These are phyloP conservation scores for Pleomassaria siparia DNA, from an alignment of 2,329 filamentous ascomycete genomes.

Conservation along the genomic window DNA sequence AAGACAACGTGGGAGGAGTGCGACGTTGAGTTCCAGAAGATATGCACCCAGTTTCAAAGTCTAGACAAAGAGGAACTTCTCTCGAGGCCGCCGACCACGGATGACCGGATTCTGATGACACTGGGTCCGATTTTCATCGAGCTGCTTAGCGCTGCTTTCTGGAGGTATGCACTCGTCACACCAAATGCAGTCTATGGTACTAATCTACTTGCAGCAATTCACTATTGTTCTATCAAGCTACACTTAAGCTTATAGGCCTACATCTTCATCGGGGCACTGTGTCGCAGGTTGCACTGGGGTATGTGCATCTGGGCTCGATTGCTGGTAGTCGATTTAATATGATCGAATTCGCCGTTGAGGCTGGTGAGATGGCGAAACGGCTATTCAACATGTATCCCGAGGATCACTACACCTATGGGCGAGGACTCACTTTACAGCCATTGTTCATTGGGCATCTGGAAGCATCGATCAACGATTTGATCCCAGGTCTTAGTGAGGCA, in stretches of 20 bases:
- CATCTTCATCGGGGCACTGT: constrained; percentile 66
- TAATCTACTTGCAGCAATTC: constrained; percentile 52
- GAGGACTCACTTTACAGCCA: constrained; percentile 69
- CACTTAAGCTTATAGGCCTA: constrained; percentile 66
- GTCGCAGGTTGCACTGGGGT: constrained; percentile 68
- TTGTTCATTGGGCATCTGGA: constrained; percentile 72
- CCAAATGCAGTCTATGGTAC: not conserved
- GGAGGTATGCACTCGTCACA: constrained; percentile 43
- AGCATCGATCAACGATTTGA: constrained; percentile 59
- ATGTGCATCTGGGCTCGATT: constrained; percentile 68
- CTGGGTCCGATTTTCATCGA: constrained; percentile 72
- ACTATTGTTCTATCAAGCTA: constrained; percentile 71
- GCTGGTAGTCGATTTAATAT: constrained; percentile 70
- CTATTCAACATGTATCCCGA: constrained; percentile 63
- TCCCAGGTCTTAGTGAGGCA: constrained; percentile 63
- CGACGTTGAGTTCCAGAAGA: constrained; percentile 69
- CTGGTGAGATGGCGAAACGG: constrained; percentile 64
- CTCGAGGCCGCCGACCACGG: constrained; percentile 36
- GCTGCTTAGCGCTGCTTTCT: constrained; percentile 70
- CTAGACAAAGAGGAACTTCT: constrained; percentile 56
- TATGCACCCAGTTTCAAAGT: constrained; percentile 32
- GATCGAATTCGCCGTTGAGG: constrained; percentile 66
- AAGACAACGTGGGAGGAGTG: constrained; percentile 73
- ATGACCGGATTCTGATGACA: constrained; percentile 60
- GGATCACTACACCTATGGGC: constrained; percentile 61